phyloP scores from a whole-genome alignment of 1,284 basidiomycete genomes.

The Leccinum olivaceoglutinosum region DNA sequence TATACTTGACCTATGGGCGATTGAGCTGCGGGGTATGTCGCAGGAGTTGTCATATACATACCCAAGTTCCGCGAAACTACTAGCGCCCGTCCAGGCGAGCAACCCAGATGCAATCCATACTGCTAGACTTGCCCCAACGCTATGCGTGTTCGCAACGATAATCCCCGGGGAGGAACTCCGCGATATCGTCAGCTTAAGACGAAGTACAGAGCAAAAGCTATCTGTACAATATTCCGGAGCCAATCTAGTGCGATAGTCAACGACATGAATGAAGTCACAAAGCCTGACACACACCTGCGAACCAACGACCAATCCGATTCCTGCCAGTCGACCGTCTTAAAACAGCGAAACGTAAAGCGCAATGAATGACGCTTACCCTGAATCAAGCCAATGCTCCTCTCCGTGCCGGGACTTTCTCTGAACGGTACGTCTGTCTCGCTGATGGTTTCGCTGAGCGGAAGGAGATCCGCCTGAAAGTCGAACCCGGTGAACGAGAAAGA shows the following conservation, averaged over 20 bases:
- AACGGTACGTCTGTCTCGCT: conserved; percentile 53
- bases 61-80: conserved; percentile 85
- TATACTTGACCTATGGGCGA: conserved; percentile 39
- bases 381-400: conserved; percentile 73
- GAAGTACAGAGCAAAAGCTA: not conserved
- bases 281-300: conserved; percentile 48
- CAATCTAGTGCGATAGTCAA: conserved; percentile 48
- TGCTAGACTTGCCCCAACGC: conserved; percentile 75
- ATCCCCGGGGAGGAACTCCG: conserved; percentile 83
- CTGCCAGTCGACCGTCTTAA: conserved; percentile 34
- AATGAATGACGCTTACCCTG: conserved; percentile 52
- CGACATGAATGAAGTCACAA: not conserved
- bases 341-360: not conserved
- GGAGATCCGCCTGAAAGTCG: conserved; percentile 70
- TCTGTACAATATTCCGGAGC: conserved; percentile 85
- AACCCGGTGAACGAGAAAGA: conserved; percentile 75
- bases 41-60: conserved; percentile 35
- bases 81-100: conserved; percentile 90
- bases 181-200: conserved; percentile 1
- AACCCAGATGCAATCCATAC: conserved; percentile 81
- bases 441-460: conserved; percentile 73
- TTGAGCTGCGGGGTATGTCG: not conserved
- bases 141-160: conserved; percentile 82
- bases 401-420: conserved; percentile 45
- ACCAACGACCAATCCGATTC: conserved; percentile 81